Evolutionary conservation across 2,329 filamentous ascomycete species (phyloP).

Genomic region (Fusarium avenaceum): DNA sequence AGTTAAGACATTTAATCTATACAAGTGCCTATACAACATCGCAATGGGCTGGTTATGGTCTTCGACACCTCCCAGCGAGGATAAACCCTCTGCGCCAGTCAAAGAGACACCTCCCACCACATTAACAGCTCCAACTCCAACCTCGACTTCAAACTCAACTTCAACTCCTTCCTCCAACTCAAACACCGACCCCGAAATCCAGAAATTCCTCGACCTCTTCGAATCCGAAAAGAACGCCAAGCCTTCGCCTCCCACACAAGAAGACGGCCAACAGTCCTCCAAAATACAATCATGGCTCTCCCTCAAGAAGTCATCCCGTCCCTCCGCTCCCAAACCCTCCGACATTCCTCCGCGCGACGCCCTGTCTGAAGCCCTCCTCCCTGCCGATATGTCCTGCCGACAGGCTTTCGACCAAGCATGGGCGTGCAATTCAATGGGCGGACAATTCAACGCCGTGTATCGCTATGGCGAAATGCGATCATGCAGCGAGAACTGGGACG

Average conservation of each 20-base stretch:
- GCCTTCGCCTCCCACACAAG: slow-evolving; percentile 29
- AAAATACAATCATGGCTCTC: slow-evolving; percentile 56
- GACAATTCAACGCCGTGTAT: slow-evolving; percentile 93
- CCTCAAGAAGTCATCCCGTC: slow-evolving; percentile 50
- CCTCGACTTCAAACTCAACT: slow-evolving; percentile 11
- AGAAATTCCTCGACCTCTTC: slow-evolving; percentile 66
- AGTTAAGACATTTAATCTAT: not conserved
- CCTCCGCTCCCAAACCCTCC: slow-evolving; percentile 41
- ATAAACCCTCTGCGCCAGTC: slow-evolving; percentile 45
- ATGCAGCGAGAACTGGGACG: slow-evolving; percentile 88
- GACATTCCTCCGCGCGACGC: slow-evolving; percentile 54
- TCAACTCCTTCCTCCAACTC: slow-evolving; percentile 42
- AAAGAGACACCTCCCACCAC: slow-evolving; percentile 44
- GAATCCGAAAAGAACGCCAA: slow-evolving; percentile 51
- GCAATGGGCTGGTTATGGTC: slow-evolving; percentile 75
- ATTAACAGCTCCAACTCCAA: slow-evolving; percentile 31
- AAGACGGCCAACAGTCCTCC: slow-evolving; percentile 38
- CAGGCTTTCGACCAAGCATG: slow-evolving; percentile 92
- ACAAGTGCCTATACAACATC: slow-evolving; percentile 17
- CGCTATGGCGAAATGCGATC: slow-evolving; percentile 81
- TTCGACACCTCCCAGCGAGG: slow-evolving; percentile 49
- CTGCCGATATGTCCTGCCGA: slow-evolving; percentile 88
- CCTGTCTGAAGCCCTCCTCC: slow-evolving; percentile 78
- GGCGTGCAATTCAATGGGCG: slow-evolving; percentile 91
- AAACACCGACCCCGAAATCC: slow-evolving; percentile 64